Base-by-base conservation (phyloP, 2,329 filamentous ascomycete genomes). In the Chaetomiaceae sp. region DNA sequence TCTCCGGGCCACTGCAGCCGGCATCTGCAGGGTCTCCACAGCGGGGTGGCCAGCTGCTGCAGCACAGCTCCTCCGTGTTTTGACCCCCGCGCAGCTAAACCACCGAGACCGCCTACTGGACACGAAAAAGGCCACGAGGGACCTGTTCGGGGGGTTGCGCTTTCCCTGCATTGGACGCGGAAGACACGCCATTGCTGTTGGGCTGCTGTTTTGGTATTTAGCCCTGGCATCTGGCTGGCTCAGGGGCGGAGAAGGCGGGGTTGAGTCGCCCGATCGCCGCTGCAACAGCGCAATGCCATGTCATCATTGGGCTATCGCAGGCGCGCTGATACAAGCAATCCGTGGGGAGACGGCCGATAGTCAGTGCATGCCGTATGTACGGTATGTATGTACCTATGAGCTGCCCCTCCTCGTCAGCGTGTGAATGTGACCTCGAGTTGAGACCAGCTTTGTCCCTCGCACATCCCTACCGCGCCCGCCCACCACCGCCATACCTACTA, bases 281-380 rank as follows among this genome's bases (percentile, higher is more conserved):
- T 48, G 33, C 47, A 37, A 37, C 20, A 44, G 16, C 42, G 41
- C 52, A 51, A 48, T 38, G 33, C 21, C 44, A 52, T 52, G 55
- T 45, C 52, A 58, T 56, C 54, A 53, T 50, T 56, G 54, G 50
- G 44, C 41, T 38, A 47, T 13, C 18, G 7, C 32, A 16, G n/a
- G n/a, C n/a, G n/a, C n/a, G 18, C 30, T 11, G 23, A 32, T 29
- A 30, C 33, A 47, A n/a, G 46, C 20, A 47, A 30, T 21, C 3
- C 9, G 21, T 32, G 20, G 29, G 27, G 18, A 9, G 11, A 38
- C 20, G n/a, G 36, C 36, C n/a, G n/a, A n/a, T n/a, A n/a, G n/a
- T n/a, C n/a, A n/a, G n/a, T n/a, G n/a, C n/a, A n/a, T n/a, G n/a
- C n/a, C n/a, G n/a, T n/a, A n/a, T n/a, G n/a, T n/a, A n/a, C n/a